These are phyloP conservation scores for Thuidium tamariscinum DNA, from an alignment of 225 moss, liverwort and hornwort genomes.

Conservation along the genomic window DNA sequence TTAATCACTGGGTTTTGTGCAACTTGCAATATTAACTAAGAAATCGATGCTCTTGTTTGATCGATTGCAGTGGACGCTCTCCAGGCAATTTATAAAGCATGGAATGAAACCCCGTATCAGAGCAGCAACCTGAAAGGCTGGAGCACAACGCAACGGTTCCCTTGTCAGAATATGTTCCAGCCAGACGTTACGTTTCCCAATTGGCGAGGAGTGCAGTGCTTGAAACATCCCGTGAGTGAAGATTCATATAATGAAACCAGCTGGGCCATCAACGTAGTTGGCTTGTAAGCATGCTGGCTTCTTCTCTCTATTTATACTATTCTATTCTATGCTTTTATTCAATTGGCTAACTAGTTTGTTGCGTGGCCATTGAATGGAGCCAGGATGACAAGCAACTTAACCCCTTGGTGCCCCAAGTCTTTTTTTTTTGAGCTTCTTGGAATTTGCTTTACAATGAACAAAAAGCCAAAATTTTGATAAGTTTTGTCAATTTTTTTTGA, in stretches of 20 bases:
- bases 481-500: too few relatives aligned
- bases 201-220: not conserved
- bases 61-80: not conserved
- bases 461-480: too few relatives aligned
- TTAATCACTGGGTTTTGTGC: not conserved
- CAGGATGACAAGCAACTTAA: not conserved
- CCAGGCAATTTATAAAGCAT: not conserved
- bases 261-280: not conserved
- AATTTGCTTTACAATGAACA: too few relatives aligned
- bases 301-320: not conserved
- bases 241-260: too few relatives aligned
- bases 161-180: not conserved
- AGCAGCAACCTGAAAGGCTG: not conserved
- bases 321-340: not conserved
- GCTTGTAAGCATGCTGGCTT: not conserved
- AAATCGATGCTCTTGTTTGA: not conserved
- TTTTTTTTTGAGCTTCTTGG: too few relatives aligned
- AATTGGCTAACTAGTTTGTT: not conserved
- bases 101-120: not conserved
- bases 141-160: too few relatives aligned
- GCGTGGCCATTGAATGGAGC: not conserved
- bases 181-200: not conserved
- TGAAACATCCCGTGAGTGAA: too few relatives aligned
- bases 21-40: not conserved
- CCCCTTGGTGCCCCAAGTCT: too few relatives aligned